Percentiles rank a stretch among this genome's conserved stretches.
Conservation (phyloP, 2,329 filamentous ascomycete species). For the Elsinoe perseae region DNA sequence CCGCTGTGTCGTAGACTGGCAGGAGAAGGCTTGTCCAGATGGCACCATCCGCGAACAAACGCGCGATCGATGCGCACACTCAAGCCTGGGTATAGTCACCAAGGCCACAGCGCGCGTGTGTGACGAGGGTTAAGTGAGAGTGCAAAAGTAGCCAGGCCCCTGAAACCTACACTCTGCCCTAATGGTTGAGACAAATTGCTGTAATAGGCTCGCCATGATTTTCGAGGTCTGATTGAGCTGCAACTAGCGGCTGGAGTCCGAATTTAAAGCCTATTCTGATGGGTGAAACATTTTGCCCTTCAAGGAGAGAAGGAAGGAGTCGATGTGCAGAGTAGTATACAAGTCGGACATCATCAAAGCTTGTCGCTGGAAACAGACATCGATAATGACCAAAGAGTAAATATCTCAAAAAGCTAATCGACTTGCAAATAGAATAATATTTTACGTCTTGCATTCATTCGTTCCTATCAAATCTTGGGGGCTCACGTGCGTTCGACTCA, state of each 20-base stretch:
- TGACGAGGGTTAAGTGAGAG: too few relatives aligned
- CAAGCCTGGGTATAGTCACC: too few relatives aligned
- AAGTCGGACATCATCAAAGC: neutral
- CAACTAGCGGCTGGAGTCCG: neutral
- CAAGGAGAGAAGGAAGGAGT: neutral
- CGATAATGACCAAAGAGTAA: neutral
- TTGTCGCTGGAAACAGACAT: neutral
- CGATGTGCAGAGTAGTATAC: neutral
- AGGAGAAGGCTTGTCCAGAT: too few relatives aligned
- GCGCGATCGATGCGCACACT: too few relatives aligned
- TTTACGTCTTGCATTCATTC: slow-evolving; percentile 13
- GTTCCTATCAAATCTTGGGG: neutral
- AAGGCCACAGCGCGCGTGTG: too few relatives aligned
- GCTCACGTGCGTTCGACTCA: neutral
- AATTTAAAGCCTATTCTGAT: neutral
- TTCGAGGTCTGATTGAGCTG: neutral
- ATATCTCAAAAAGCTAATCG: neutral
- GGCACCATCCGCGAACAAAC: too few relatives aligned
- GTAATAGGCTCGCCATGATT: neutral
- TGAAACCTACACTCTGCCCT: neutral
- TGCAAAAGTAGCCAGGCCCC: neutral
- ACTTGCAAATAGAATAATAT: neutral
- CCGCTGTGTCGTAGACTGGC: too few relatives aligned
- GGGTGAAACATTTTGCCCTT: neutral
- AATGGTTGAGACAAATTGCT: neutral